phyloP scores from a whole-genome alignment of 345 rosid genomes.

The Salix udensis region DNA sequence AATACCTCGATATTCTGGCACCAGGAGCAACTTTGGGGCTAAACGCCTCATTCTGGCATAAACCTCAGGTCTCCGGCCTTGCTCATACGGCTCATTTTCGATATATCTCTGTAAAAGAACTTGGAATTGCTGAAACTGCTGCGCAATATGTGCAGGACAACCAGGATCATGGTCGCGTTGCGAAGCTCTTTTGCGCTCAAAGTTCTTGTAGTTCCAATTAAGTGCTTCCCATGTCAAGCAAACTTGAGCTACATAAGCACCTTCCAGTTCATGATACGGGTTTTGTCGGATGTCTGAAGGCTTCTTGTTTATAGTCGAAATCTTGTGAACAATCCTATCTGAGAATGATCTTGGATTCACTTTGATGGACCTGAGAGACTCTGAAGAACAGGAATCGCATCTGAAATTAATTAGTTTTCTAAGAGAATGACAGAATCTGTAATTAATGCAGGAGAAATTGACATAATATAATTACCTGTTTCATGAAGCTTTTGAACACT shows the following conservation, averaged over 20 bases:
- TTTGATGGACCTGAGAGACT: slow-evolving; percentile 71
- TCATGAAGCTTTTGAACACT: slow-evolving; percentile 92
- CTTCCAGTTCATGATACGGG: slow-evolving; percentile 85
- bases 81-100: slow-evolving; percentile 95
- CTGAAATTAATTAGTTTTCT: not conserved
- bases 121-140: slow-evolving; percentile 91
- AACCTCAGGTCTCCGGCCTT: slow-evolving; percentile 86
- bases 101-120: slow-evolving; percentile 82
- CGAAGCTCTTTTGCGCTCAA: slow-evolving; percentile 54
- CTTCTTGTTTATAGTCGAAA: slow-evolving; percentile 52
- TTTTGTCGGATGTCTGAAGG: slow-evolving; percentile 49
- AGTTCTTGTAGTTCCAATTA: slow-evolving; percentile 87
- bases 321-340: slow-evolving; percentile 75
- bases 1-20: slow-evolving; percentile 85
- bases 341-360: slow-evolving; percentile 85
- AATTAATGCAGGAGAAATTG: too few relatives aligned
- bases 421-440: not conserved
- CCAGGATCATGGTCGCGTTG: slow-evolving; percentile 52
- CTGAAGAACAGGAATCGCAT: slow-evolving; percentile 28
- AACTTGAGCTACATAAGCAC: slow-evolving; percentile 83
- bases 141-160: slow-evolving; percentile 74
- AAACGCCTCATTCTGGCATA: slow-evolving; percentile 89
- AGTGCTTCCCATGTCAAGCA: slow-evolving; percentile 98
- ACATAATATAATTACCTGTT: slow-evolving; percentile 47
- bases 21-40: slow-evolving; percentile 87